Conservation (phyloP, 257 asterid genomes). For the Solanum lignicaule region DNA sequence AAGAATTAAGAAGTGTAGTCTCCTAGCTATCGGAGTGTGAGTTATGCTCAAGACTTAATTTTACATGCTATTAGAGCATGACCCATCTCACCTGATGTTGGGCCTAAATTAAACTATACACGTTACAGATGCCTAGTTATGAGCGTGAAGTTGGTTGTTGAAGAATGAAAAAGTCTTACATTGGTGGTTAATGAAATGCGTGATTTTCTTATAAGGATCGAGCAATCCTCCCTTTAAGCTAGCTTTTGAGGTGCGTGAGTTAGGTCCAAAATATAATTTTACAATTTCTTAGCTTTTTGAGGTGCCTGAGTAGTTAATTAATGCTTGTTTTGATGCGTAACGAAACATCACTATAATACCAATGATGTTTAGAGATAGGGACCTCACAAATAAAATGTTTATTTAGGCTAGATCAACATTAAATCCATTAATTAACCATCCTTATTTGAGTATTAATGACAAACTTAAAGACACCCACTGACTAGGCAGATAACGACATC, state of each 20-base stretch:
- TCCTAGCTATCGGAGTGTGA: not conserved
- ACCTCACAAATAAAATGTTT: not conserved
- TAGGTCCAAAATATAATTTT: no score
- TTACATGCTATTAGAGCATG: not conserved
- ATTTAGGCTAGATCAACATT: not conserved
- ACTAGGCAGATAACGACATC: not conserved
- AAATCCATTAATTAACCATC: not conserved
- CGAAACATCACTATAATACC: not conserved
- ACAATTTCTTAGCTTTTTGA: no score
- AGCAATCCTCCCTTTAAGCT: no score
- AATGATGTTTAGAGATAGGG: not conserved
- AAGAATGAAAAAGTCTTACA: no score
- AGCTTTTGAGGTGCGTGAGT: no score
- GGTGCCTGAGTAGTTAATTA: not conserved
- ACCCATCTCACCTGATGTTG: no score
- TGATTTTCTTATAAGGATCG: no score
- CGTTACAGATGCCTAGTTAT: no score
- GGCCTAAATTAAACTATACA: no score
- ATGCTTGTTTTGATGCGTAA: not conserved
- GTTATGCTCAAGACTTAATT: not conserved
- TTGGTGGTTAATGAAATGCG: no score
- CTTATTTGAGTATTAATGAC: not conserved
- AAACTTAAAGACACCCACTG: not conserved
- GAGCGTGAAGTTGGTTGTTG: no score
- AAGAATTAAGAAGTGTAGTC: no score